Evolutionary conservation across 768 basidiomycete genomes (phyloP), one percentile per base, ranked within the genome.

Genomic region (Paxillus involutus): DNA sequence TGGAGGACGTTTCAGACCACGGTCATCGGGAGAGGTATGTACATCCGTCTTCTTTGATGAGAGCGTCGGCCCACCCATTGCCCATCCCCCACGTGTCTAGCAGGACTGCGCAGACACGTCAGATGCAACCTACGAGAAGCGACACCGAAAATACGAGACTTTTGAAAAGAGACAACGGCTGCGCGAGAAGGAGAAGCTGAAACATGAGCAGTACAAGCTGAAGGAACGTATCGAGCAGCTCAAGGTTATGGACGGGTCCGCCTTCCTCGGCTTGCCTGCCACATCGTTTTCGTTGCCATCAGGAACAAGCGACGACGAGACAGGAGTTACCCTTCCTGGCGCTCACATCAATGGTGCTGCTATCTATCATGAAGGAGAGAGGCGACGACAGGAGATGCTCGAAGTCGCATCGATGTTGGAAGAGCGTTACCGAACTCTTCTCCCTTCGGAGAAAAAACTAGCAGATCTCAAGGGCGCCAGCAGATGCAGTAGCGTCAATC

Each of bases 131-230:
- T 96, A 94, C 65, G 82, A 89, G 69, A 85, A 84, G 58, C 82
- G 91, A 42, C 93, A 96, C 71, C 80, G 85, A 48, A 92, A 90
- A 66, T 94, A 90, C 69, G 92, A 94, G 68, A 80, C 80, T 13
- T 88, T 90, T 55, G 94, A 95, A 71, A 91, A 91, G 67, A 82
- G 91, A 8, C 84, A 87, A 64, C 86, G 92, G 4, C 74, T 90
- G 33, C 83, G 92, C 51, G 93, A 95, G 72, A 92, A 92, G 71
- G 93, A 96, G 71, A 93, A 93, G 66, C 80, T 95, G 51, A 88
- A 89, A 70, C 88, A 93, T 59, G 92, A 94, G 64, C 91, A 93
- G 61, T 93, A 94, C 74, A 92, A 93, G 66, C 83, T 96, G 63
- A 88, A 89, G 69, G 88, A 93, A 64, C 84, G 93, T 35, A 88